Conservation (phyloP, 2,329 filamentous ascomycete genomes). For the Macroventuria anomochaeta region DNA sequence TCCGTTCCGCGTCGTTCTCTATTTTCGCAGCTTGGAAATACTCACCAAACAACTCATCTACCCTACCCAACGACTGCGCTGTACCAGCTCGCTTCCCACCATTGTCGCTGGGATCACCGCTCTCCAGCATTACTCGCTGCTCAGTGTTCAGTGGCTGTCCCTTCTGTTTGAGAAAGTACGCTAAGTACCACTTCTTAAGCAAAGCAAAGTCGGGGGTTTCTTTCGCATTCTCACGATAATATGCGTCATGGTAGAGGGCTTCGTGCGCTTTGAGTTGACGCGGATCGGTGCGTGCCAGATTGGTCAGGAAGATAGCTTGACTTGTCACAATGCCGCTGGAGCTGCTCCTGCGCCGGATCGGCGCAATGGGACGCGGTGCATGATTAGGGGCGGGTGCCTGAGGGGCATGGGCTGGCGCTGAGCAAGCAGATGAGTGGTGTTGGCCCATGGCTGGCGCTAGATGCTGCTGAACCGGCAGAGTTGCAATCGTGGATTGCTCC, state of each 20-base stretch:
- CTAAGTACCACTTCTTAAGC: neutral
- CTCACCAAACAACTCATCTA: neutral
- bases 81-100: neutral
- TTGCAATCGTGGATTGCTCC: neutral
- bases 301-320: neutral
- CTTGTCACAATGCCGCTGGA: neutral
- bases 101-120: neutral
- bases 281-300: neutral
- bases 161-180: neutral
- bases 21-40: neutral
- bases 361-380: neutral
- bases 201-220: neutral
- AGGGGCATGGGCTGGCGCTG: no score
- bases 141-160: neutral
- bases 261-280: neutral
- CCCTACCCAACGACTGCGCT: neutral
- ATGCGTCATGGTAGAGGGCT: neutral
- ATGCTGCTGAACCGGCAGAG: no score
- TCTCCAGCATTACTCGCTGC: neutral
- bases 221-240: neutral
- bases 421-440: no score
- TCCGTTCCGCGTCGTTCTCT: neutral
- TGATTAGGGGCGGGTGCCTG: no score
- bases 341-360: neutral
- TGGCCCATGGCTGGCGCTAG: no score